A percentile compares a stretch with the other conserved stretches of the same genome.
Evolutionary conservation across 345 rosid species (phyloP).

Genomic region (Arabidopsis arenosa): DNA sequence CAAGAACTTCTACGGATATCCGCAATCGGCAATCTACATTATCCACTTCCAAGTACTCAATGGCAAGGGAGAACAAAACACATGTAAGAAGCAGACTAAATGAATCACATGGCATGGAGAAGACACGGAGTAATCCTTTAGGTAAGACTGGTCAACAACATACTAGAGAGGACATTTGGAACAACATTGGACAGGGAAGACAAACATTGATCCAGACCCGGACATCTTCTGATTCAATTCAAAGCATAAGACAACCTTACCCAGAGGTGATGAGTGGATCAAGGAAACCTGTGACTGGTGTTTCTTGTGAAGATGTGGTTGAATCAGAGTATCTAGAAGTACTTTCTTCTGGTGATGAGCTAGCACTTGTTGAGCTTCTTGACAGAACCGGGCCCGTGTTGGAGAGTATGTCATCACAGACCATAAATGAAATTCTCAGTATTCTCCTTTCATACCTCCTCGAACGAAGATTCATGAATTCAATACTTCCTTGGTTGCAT

Average conservation of each 20-base stretch:
- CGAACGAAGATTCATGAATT: conserved; percentile 67
- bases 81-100: conserved; percentile 55
- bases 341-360: conserved; percentile 68
- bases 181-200: conserved; percentile 51
- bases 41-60: conserved; percentile 53
- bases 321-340: conserved; percentile 88
- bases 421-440: conserved; percentile 66
- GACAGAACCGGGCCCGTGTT: conserved; percentile 88
- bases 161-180: conserved; percentile 52
- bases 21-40: conserved; percentile 55
- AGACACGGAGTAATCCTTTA: conserved; percentile 48
- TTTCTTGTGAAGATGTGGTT: conserved; percentile 67
- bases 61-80: conserved; percentile 61
- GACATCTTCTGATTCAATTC: conserved; percentile 47
- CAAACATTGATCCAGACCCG: conserved; percentile 47
- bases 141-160: conserved; percentile 48
- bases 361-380: conserved; percentile 75
- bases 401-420: conserved; percentile 70
- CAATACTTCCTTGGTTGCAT: conserved; percentile 86
- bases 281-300: conserved; percentile 64
- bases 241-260: conserved; percentile 46
- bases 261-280: conserved; percentile 48
- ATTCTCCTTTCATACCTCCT: conserved; percentile 64
- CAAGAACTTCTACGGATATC: conserved; percentile 68
- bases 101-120: conserved; percentile 55